Evolutionary conservation across 2,329 filamentous ascomycete species (phyloP).

Genomic region (Fusarium caatingaense): DNA sequence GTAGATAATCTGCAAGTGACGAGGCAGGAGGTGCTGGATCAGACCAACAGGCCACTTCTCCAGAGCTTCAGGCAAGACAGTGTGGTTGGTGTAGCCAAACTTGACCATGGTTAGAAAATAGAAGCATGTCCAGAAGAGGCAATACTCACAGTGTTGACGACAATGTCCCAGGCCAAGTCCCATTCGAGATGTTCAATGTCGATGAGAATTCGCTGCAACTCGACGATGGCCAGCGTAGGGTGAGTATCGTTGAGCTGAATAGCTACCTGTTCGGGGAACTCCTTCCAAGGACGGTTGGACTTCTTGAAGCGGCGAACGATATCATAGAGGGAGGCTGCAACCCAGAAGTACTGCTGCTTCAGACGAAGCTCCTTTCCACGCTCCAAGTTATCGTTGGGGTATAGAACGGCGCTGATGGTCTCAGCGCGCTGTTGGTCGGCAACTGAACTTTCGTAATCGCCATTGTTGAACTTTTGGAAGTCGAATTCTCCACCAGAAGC

Average conservation of each 20-base stretch:
- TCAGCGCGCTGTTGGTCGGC: slow-evolving; percentile 99
- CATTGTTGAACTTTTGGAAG: slow-evolving; percentile 99
- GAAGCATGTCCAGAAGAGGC: background rate
- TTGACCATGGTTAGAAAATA: slow-evolving; percentile 44
- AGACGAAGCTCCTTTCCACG: slow-evolving; percentile 95
- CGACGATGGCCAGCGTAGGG: slow-evolving; percentile 94
- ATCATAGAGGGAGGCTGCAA: slow-evolving; percentile 93
- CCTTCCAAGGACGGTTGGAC: slow-evolving; percentile 87
- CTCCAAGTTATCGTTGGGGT: slow-evolving; percentile 97
- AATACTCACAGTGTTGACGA: slow-evolving; percentile 70
- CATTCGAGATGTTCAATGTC: slow-evolving; percentile 92
- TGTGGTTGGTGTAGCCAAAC: slow-evolving; percentile 99
- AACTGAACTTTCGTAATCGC: slow-evolving; percentile 97
- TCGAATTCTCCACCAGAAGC: slow-evolving; percentile 97
- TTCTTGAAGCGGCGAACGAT: slow-evolving; percentile 99
- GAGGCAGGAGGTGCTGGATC: slow-evolving; percentile 90
- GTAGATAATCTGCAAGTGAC: slow-evolving; percentile 97
- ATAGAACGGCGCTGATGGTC: slow-evolving; percentile 96
- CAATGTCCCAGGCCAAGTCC: slow-evolving; percentile 91
- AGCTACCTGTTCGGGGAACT: slow-evolving; percentile 94
- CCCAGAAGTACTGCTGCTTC: slow-evolving; percentile 99
- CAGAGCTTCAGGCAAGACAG: slow-evolving; percentile 92
- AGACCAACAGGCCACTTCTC: slow-evolving; percentile 98
- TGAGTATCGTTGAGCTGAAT: slow-evolving; percentile 99
- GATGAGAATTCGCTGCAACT: slow-evolving; percentile 90